phyloP scores from a whole-genome alignment of 2,329 filamentous ascomycete genomes.

The Lomentospora prolificans region DNA sequence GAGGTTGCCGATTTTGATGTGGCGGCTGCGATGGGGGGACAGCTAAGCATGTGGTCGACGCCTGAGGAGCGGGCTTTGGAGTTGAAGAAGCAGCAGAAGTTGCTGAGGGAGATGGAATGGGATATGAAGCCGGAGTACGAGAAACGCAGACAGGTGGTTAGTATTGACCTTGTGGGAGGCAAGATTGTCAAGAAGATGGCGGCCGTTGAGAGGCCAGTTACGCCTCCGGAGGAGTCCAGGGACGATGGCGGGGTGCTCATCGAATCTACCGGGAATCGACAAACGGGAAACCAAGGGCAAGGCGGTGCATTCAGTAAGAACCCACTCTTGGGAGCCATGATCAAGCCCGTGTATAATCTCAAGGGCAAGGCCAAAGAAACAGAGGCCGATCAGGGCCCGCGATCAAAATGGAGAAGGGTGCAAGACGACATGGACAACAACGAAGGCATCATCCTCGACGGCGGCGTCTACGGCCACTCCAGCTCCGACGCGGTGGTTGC shows the following conservation, averaged over 20 bases:
- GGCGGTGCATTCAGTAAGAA: constrained; percentile 58
- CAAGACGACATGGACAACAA: constrained; percentile 52
- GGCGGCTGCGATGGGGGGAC: constrained; percentile 30
- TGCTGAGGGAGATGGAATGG: constrained; percentile 79
- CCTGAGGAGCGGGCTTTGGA: constrained; percentile 75
- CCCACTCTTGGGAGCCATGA: constrained; percentile 54
- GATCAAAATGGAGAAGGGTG: constrained; percentile 44
- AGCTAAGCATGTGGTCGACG: constrained; percentile 66
- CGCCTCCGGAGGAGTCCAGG: constrained; percentile 32
- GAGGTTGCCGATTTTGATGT: constrained; percentile 62
- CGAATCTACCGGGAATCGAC: constrained; percentile 25
- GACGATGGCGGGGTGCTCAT: constrained; percentile 18
- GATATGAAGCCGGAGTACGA: constrained; percentile 78
- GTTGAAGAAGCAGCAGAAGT: constrained; percentile 75
- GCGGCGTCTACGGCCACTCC: constrained; percentile 37
- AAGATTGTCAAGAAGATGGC: constrained; percentile 67
- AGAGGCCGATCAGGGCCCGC: constrained; percentile 24
- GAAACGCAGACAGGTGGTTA: constrained; percentile 74
- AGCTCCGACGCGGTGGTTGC: constrained; percentile 26
- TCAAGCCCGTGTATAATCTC: constrained; percentile 49
- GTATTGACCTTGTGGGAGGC: constrained; percentile 69
- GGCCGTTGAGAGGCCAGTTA: constrained; percentile 47
- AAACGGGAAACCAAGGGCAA: not conserved
- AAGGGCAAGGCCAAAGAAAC: constrained; percentile 45
- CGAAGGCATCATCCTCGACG: constrained; percentile 48